A percentile compares a stretch with the other conserved stretches of the same genome.
Evolutionary conservation across 2,329 filamentous ascomycete species (phyloP).

Genomic region (Apiospora pterosperma): DNA sequence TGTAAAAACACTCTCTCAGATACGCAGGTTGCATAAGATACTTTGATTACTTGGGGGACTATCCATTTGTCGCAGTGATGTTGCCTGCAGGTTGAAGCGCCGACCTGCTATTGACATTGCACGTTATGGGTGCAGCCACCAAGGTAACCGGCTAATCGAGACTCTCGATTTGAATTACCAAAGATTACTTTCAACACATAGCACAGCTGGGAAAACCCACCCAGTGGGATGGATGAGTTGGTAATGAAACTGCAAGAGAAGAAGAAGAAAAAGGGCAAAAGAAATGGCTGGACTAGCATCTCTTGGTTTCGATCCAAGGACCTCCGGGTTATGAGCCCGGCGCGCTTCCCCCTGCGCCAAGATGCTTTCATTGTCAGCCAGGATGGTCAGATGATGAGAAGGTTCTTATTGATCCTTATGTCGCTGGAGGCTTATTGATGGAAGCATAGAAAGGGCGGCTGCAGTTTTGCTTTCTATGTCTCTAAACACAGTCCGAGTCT

Average conservation of each 20-base stretch:
- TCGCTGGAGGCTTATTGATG: background rate
- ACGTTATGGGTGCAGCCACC: background rate
- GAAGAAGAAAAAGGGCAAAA: background rate
- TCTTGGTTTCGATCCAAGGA: constrained; percentile 25
- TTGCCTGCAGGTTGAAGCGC: background rate
- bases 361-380: constrained; percentile 2
- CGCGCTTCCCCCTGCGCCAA: constrained; percentile 27
- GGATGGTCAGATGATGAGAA: background rate
- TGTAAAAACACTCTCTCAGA: background rate
- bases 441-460: background rate
- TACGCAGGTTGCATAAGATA: background rate
- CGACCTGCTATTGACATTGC: background rate
- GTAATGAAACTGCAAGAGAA: background rate
- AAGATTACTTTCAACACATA: background rate
- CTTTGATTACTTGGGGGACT: background rate
- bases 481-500: too few relatives aligned
- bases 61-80: background rate
- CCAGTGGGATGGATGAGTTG: background rate
- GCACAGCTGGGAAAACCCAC: too few relatives aligned
- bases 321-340: constrained; percentile 30
- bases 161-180: background rate
- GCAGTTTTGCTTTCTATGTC: background rate
- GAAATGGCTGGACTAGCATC: constrained; percentile 15
- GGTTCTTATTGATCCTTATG: background rate
- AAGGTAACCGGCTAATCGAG: background rate